Evolutionary conservation across 768 basidiomycete species (phyloP), one percentile per base, ranked within the genome.

Genomic region (Heimioporus sp.): DNA sequence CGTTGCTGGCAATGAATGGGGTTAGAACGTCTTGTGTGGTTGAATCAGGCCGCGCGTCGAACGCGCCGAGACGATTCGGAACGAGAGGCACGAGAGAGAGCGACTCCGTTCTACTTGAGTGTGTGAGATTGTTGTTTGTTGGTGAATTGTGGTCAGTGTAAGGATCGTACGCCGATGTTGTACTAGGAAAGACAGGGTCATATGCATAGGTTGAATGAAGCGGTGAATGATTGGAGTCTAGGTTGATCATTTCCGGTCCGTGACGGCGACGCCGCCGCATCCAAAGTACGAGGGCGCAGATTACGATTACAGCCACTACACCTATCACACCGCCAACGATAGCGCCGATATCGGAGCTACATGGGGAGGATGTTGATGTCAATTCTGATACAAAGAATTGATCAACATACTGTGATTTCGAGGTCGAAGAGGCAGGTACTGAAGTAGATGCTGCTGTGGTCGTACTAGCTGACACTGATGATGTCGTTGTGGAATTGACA

Each of bases 311-410:
- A 10, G 52, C 41, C 15, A 59, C 20, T 8, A 19, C 41, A 16
- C 38, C 56, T 12, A 64, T 36, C 21, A 55, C 60, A 17, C 54
- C 49, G 11, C 60, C 60, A 0, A 57, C 17, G 49, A 65, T 55
- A 21, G 51, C 45, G 1, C 43, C 54, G 1, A 35, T 37, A 43
- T 52, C 32, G 5, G 13, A 41, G 44, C 62, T 57, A 41, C n/a
- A 32, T 30, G 16, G 7, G 36, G 11, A 24, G 24, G 5, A 24
- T n/a, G n/a, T 24, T 24, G 24, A 24, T 24, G 24, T 24, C 5
- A 24, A 24, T 24, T 24, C 24, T 24, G 3, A 24, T 24, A 24
- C 24, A 24, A 24, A 21, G 36, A 0, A 24, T 16, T 24, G 37
- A 46, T 36, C 20, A 15, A 64, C 62, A 2, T 41, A 63, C 63